phyloP scores from a whole-genome alignment of 495 filamentous ascomycete genomes.

The Neurospora sp. region DNA sequence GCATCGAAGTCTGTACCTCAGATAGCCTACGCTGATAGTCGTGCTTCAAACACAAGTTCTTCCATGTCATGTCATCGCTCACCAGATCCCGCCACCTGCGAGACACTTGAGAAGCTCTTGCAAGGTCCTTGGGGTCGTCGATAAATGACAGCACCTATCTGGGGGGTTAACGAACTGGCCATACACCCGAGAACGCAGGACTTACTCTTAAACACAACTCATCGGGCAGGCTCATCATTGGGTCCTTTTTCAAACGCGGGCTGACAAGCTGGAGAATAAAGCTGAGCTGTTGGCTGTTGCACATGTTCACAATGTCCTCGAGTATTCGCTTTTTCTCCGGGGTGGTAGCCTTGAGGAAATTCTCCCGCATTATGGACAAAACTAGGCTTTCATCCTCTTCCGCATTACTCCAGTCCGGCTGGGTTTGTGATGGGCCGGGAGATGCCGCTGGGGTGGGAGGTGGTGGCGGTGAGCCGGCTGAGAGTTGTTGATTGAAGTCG shows the following conservation, averaged over 20 bases:
- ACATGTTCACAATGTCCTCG: slow-evolving; percentile 77
- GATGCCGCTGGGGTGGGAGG: slow-evolving; percentile 48
- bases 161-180: neutral
- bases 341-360: slow-evolving; percentile 40
- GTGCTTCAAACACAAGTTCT: slow-evolving; percentile 88
- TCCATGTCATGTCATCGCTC: slow-evolving; percentile 96
- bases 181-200: slow-evolving; percentile 1
- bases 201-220: slow-evolving; percentile 82
- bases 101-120: slow-evolving; percentile 87
- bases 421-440: slow-evolving; percentile 41
- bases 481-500: slow-evolving; percentile 41
- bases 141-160: slow-evolving; percentile 79
- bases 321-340: slow-evolving; percentile 52
- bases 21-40: slow-evolving; percentile 59
- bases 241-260: slow-evolving; percentile 89
- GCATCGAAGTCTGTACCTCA: slow-evolving; percentile 27
- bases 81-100: slow-evolving; percentile 84
- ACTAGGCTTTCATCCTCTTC: slow-evolving; percentile 43
- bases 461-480: slow-evolving; percentile 41
- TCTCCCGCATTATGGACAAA: slow-evolving; percentile 36
- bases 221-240: slow-evolving; percentile 78
- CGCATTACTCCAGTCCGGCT: slow-evolving; percentile 43
- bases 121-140: slow-evolving; percentile 87
- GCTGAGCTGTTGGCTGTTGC: slow-evolving; percentile 86
- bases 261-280: slow-evolving; percentile 91